phyloP scores from a whole-genome alignment of 257 asterid genomes.

The Solanum clarkiae region DNA sequence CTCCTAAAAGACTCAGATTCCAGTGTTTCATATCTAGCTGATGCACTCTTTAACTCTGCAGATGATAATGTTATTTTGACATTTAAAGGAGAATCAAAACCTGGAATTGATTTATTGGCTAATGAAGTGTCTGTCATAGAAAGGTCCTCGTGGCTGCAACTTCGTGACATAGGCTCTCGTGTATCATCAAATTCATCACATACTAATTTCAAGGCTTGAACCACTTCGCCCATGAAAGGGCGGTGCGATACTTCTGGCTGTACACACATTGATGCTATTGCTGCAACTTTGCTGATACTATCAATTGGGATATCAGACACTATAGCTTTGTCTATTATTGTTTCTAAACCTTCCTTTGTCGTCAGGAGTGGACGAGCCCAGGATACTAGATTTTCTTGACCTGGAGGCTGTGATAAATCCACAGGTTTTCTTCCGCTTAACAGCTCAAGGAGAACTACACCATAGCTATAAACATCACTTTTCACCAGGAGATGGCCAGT shows the following conservation, averaged over 20 bases:
- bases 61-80: conserved; percentile 25
- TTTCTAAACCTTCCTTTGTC: conserved; percentile 49
- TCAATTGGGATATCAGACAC: conserved; percentile 28
- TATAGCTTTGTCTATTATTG: conserved; percentile 42
- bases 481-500: conserved; percentile 95
- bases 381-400: conserved; percentile 79
- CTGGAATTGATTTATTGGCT: neutral
- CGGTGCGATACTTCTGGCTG: conserved; percentile 95
- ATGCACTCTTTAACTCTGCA: conserved; percentile 29
- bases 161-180: conserved; percentile 36
- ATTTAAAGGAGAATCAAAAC: conserved; percentile 19
- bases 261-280: conserved; percentile 95
- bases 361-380: conserved; percentile 89
- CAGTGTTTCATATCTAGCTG: conserved; percentile 22
- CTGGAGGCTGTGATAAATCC: conserved; percentile 76
- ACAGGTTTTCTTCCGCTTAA: conserved; percentile 85
- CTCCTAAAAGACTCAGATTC: conserved; percentile 72
- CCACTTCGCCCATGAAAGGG: conserved; percentile 98
- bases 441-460: conserved; percentile 91
- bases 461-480: conserved; percentile 94
- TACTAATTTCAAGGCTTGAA: conserved; percentile 83
- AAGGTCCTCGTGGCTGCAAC: conserved; percentile 50
- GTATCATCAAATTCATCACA: conserved; percentile 71
- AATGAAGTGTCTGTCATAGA: conserved; percentile 28
- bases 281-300: conserved; percentile 52